Conservation (phyloP, 129 eudicot genomes). For the Escallonia herrerae region DNA sequence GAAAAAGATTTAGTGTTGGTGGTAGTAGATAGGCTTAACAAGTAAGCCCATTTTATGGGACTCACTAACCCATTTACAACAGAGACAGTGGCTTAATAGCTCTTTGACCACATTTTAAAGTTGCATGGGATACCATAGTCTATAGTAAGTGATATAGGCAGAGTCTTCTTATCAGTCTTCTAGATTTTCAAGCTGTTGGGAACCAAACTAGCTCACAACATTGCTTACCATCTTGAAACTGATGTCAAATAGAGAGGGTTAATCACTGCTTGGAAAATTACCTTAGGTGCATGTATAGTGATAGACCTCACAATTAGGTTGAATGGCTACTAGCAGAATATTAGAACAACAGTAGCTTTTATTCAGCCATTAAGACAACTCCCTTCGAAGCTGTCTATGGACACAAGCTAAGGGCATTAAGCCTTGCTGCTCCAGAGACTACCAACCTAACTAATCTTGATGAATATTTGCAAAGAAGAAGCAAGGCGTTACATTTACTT, state of each 20-base stretch:
- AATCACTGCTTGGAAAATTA: not conserved
- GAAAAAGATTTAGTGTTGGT: not conserved
- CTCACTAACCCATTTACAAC: not conserved
- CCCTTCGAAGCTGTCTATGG: not conserved
- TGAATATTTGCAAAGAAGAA: not conserved
- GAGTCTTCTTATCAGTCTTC: not conserved
- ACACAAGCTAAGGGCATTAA: not conserved
- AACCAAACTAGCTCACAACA: not conserved
- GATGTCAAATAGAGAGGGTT: not conserved
- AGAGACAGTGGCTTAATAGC: not conserved
- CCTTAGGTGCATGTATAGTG: not conserved
- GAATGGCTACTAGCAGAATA: not conserved
- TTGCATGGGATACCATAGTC: constrained; percentile 4
- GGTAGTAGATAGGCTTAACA: not conserved
- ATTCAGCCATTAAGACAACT: not conserved
- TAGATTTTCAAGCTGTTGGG: not conserved
- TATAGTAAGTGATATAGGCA: not conserved
- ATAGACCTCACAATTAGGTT: not conserved
- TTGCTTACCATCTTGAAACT: not conserved
- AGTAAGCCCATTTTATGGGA: not conserved
- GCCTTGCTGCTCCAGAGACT: not conserved
- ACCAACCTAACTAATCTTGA: not conserved
- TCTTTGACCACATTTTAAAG: not conserved
- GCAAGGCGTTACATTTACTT: not conserved
- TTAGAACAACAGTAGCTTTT: not conserved